phyloP scores from a whole-genome alignment of 441 rosid species.

The Bruguiera hainesii region DNA sequence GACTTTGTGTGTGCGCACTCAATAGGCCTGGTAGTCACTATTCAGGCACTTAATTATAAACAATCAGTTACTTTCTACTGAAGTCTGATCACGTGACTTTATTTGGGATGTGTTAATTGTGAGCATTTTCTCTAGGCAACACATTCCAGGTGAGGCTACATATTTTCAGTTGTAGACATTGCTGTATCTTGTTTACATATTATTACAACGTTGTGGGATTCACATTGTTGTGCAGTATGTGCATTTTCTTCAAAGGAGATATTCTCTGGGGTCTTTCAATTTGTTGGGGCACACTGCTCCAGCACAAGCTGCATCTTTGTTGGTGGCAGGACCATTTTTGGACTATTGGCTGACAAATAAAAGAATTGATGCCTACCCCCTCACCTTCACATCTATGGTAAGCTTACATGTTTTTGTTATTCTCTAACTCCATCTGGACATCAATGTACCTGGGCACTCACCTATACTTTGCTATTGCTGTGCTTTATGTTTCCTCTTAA shows the following conservation, averaged over 20 bases:
- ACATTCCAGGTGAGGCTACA: background rate
- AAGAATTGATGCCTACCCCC: slow-evolving; percentile 69
- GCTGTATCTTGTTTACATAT: background rate
- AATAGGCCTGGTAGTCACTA: no score
- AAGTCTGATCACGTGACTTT: slow-evolving; percentile 7
- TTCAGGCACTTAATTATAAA: background rate
- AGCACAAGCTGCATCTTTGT: slow-evolving; percentile 81
- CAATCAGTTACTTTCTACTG: background rate
- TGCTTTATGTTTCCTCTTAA: background rate
- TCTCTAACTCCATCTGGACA: background rate
- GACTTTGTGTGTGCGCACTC: background rate
- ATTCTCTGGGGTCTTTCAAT: slow-evolving; percentile 84
- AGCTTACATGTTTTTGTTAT: slow-evolving; percentile 21
- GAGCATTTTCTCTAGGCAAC: background rate
- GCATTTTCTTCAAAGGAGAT: slow-evolving; percentile 85
- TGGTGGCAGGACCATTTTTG: slow-evolving; percentile 80
- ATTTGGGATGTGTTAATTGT: background rate
- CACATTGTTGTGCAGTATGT: slow-evolving; percentile 66
- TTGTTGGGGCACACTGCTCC: slow-evolving; percentile 97
- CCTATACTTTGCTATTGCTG: background rate
- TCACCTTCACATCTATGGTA: slow-evolving; percentile 56
- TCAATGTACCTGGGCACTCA: background rate
- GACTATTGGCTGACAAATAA: slow-evolving; percentile 85
- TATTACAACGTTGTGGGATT: slow-evolving; percentile 2
- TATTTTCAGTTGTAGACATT: background rate